These are phyloP conservation scores for Salix brachista DNA, from an alignment of 345 rosid genomes.

Conservation along the genomic window DNA sequence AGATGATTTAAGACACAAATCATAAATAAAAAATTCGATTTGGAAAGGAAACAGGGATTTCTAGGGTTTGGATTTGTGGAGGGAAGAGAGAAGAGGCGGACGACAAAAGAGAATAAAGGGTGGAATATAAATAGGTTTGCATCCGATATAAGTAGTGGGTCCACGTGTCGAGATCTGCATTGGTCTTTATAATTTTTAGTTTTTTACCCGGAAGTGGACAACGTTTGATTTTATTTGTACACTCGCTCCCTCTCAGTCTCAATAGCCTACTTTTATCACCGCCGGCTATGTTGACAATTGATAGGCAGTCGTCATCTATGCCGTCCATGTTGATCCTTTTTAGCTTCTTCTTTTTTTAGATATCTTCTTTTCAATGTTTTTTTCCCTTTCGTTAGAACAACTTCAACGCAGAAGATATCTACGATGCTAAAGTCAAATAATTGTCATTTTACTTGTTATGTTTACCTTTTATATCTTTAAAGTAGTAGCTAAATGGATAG, in stretches of 20 bases:
- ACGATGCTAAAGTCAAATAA: no score
- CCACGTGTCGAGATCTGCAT: slow-evolving; percentile 67
- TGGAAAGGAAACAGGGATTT: neutral
- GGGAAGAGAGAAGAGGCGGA: slow-evolving; percentile 38
- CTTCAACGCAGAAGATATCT: no score
- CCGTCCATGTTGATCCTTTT: no score
- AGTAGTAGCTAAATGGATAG: no score
- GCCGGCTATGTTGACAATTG: neutral
- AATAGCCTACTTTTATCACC: neutral
- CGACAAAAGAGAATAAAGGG: slow-evolving; percentile 54
- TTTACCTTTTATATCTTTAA: no score
- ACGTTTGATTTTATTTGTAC: neutral
- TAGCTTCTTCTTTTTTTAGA: no score
- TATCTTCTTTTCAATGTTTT: no score
- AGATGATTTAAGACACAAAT: neutral
- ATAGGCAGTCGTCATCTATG: neutral
- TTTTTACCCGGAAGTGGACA: neutral
- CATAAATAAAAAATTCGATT: neutral
- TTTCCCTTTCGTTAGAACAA: no score
- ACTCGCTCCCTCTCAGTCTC: neutral
- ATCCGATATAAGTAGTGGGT: slow-evolving; percentile 55
- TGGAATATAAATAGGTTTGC: slow-evolving; percentile 99
- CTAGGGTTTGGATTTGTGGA: slow-evolving; percentile 25
- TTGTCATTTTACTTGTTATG: no score
- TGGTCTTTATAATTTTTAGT: neutral